Base-by-base conservation (phyloP, 2,329 filamentous ascomycete species). In the Pyricularia sp. region DNA sequence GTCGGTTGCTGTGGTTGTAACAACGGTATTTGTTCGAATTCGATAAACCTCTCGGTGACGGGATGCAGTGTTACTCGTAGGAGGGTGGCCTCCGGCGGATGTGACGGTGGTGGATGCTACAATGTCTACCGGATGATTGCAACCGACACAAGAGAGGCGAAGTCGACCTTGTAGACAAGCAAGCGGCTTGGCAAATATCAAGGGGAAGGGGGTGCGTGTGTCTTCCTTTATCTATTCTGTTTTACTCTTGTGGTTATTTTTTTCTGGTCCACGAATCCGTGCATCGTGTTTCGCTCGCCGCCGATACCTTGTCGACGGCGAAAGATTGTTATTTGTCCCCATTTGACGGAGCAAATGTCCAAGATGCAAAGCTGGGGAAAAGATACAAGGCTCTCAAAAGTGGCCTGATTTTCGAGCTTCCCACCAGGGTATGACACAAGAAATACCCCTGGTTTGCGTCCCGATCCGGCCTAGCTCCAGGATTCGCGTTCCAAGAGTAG, bases 381-480 rank as follows among this genome's bases (percentile, higher is more conserved):
- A 65, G 30, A 10, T 14, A 23, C 30, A 23, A 11, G 64, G 64
- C 30, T 50, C 42, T 1, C 42, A 50, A 67, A 67, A 61, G 66
- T 67, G 66, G 66, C 50, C 66, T 67, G 66, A 67, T 67, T 67
- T 63, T 33, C 20, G 64, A 26, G 66, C 55, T 42, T 30, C 11
- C 2, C n/a, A 12, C 28, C 30, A 28, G 58, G 28, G n/a, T 23
- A 5, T 42, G 64, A 66, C 3, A 66, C 64, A 42, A 26, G 9
- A 65, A 66, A 33, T 6, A 5, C 30, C 33, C 33, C 42, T 50
- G 42, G 42, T 2, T 6, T 20, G 17, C 42, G 20, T 50, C 42
- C 64, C 64, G n/a, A 30, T 65, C n/a, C n/a, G 28, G 64, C 4
- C 4, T 65, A 65, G 64, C 30, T 7, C 33, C 6, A 33, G 30